These are phyloP conservation scores for Dichotomocladium elegans DNA, from an alignment of 371 early-diverging fungal genomes.

Conservation along the genomic window DNA sequence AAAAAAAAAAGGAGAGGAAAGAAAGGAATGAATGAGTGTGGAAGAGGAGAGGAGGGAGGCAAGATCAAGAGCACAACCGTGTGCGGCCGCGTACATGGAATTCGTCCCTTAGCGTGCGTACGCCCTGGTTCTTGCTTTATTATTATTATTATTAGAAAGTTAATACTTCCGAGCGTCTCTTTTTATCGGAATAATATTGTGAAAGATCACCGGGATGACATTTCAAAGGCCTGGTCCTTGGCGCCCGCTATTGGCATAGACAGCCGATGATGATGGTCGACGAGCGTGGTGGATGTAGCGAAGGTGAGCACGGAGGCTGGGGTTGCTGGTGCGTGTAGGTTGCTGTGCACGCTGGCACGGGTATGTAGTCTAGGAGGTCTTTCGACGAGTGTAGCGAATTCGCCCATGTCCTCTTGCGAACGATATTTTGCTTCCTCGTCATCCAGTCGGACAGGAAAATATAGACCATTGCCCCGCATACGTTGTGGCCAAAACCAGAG, in stretches of 20 bases:
- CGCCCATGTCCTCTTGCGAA: not conserved
- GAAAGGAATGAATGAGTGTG: not conserved
- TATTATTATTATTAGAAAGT: not conserved
- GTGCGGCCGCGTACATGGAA: too few species aligned
- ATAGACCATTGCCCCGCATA: slow-evolving; percentile 68
- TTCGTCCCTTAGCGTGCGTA: too few species aligned
- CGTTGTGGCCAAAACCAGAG: slow-evolving; percentile 74
- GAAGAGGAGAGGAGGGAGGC: too few species aligned
- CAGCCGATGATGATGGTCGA: too few species aligned
- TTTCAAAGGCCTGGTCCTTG: slow-evolving; percentile 5
- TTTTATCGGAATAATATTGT: slow-evolving; percentile 1
- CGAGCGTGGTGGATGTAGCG: slow-evolving; percentile 32
- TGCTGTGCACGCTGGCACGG: slow-evolving; percentile 4
- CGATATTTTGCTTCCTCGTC: not conserved
- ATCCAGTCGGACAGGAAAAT: slow-evolving; percentile 52
- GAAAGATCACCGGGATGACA: not conserved
- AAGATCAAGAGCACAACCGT: too few species aligned
- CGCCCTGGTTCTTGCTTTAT: too few species aligned
- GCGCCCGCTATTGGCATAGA: too few species aligned
- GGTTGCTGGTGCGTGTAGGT: slow-evolving; percentile 15
- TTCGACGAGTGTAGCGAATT: slow-evolving; percentile 1
- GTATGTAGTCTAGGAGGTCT: slow-evolving; percentile 11
- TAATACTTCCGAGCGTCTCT: slow-evolving; percentile 4
- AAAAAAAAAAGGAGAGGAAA: not conserved
- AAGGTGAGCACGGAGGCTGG: slow-evolving; percentile 38